Base-by-base conservation (phyloP, 768 basidiomycete genomes). In the Polyporus arcularius region DNA sequence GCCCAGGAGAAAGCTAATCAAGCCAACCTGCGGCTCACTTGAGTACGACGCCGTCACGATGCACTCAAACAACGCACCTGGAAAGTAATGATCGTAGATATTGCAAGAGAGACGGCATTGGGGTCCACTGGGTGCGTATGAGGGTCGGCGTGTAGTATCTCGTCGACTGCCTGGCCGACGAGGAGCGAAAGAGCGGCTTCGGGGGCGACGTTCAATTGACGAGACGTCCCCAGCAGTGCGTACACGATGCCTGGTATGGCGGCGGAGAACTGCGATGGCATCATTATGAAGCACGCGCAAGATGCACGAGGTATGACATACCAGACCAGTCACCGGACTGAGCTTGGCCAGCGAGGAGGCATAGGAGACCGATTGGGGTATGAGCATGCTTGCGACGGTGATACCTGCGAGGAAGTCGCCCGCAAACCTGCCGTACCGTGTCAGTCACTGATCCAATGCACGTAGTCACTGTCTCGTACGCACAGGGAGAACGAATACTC, bases 341-440 rank as follows among this genome's bases (percentile, higher is more conserved):
- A 97, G 76, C 65, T 91, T 86, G 16, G 95, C 94, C 11, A 98
- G 78, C 0, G 93, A 90, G 3, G 90, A 86, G 8, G 93, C 96
- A 69, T 98, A 97, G 72, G 91, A 93, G 71, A 97, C 90, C 1
- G 92, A 91, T 72, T 92, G 88, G 6, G 92, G 90, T 69, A 92
- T 89, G 46, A 92, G 79, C 82, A 92, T 89, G 53, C 85, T 87
- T 18, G 90, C 89, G 9, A 97, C 86, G 0, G 94, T 94, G 31
- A 94, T 69, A 16, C 95, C 96, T 30, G 92, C 92, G 0, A 94
- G 78, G n/a, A 92, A 66, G 72, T 96, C 93, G 18, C 86, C 86
- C 10, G 81, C 77, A 26, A 88, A 76, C 42, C 85, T 87, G 30
- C 30, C 35, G 35, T 39, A 56, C 53, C 57, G 65, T 58, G 46